Conservation (phyloP, 352 stramenopile genomes). For the Paralagenidium karlingii region DNA sequence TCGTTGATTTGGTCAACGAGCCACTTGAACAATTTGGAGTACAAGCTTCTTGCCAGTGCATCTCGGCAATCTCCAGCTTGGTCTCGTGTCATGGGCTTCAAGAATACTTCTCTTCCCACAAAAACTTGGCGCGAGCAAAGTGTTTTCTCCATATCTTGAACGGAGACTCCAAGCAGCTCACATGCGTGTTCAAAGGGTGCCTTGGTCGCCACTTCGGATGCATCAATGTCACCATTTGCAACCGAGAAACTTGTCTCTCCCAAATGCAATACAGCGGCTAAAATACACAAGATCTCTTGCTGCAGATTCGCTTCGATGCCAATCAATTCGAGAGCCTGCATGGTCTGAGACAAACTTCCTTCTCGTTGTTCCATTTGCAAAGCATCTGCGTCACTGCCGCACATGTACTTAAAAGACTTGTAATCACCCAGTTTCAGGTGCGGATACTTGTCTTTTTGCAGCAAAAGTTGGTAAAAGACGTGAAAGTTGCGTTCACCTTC, state of each 20-base stretch:
- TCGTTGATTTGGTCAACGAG: slow-evolving; percentile 91
- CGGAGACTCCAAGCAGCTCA: slow-evolving; percentile 38
- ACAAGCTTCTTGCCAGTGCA: slow-evolving; percentile 91
- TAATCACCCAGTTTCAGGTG: slow-evolving; percentile 34
- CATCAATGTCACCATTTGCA: slow-evolving; percentile 65
- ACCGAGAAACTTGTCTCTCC: slow-evolving; percentile 84
- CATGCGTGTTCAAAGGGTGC: slow-evolving; percentile 45
- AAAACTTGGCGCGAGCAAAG: slow-evolving; percentile 76
- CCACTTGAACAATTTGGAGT: slow-evolving; percentile 93
- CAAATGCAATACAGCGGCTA: slow-evolving; percentile 86
- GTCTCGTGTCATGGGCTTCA: slow-evolving; percentile 75
- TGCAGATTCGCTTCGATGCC: slow-evolving; percentile 76
- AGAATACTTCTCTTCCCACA: slow-evolving; percentile 65
- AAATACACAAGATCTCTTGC: slow-evolving; percentile 78
- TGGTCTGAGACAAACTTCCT: slow-evolving; percentile 51
- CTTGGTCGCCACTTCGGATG: slow-evolving; percentile 41
- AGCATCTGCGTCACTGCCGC: slow-evolving; percentile 10
- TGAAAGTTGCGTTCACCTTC: slow-evolving; percentile 88
- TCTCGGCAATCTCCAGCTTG: slow-evolving; percentile 82
- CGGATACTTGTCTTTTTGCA: slow-evolving; percentile 34
- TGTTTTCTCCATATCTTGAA: slow-evolving; percentile 39
- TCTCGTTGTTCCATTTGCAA: slow-evolving; percentile 24
- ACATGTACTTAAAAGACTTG: slow-evolving; percentile 62
- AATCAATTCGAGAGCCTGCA: slow-evolving; percentile 80
- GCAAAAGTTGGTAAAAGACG: slow-evolving; percentile 89